A percentile compares a stretch with the other conserved stretches of the same genome.
Evolutionary conservation across 106 monocot species (phyloP).

Genomic region (Acorus gramineus): DNA sequence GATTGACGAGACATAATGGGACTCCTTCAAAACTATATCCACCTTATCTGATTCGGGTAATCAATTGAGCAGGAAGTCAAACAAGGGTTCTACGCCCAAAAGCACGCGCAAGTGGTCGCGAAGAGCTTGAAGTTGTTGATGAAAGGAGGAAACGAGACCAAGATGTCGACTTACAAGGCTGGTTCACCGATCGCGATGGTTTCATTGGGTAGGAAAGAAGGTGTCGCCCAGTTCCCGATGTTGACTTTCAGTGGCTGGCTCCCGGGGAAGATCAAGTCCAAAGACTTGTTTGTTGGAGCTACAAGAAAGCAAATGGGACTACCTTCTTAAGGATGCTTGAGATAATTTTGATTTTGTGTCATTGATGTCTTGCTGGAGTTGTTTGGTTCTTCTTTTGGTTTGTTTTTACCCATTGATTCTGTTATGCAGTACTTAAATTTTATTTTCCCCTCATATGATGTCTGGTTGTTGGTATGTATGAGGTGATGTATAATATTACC

Average conservation of each 20-base stretch:
- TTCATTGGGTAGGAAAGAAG: constrained; percentile 41
- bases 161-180: constrained; percentile 20
- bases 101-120: constrained; percentile 34
- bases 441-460: no score
- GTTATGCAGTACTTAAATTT: no score
- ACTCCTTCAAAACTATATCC: not conserved
- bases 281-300: constrained; percentile 35
- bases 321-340: no score
- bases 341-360: no score
- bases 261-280: constrained; percentile 42
- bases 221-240: constrained; percentile 40
- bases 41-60: not conserved
- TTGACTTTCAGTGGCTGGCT: constrained; percentile 22
- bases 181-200: constrained; percentile 18
- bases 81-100: constrained; percentile 48
- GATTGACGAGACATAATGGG: no score
- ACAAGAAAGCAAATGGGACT: constrained; percentile 40
- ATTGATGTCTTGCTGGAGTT: no score
- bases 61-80: constrained; percentile 31
- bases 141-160: constrained; percentile 26
- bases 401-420: no score
- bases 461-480: no score
- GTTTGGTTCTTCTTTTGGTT: no score
- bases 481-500: no score
- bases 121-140: constrained; percentile 43